Conservation (phyloP, 2,329 filamentous ascomycete species). For the Aureobasidium vineae region DNA sequence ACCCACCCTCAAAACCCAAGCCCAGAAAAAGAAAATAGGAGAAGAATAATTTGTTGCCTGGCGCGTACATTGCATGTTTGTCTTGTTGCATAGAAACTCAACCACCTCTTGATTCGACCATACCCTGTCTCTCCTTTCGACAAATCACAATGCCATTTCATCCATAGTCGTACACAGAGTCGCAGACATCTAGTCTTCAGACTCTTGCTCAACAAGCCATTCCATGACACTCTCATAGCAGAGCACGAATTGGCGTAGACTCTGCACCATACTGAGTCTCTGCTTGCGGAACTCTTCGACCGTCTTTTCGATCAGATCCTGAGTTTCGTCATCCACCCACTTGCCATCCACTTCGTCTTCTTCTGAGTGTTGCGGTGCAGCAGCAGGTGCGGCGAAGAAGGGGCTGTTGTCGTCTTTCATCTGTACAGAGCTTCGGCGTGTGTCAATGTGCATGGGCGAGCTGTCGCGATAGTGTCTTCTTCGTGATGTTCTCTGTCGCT, state of each 20-base stretch:
- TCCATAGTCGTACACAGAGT: slow-evolving; percentile 9
- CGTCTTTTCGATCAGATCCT: slow-evolving; percentile 80
- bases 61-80: neutral
- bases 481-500: slow-evolving; percentile 63
- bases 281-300: slow-evolving; percentile 90
- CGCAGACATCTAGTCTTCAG: slow-evolving; percentile 4
- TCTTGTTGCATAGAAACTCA: neutral
- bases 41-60: neutral
- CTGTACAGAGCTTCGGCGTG: slow-evolving; percentile 4
- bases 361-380: neutral
- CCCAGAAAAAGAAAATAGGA: neutral
- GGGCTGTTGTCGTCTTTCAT: slow-evolving; percentile 26
- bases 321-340: slow-evolving; percentile 67
- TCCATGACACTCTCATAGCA: slow-evolving; percentile 95
- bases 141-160: neutral
- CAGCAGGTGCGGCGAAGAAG: slow-evolving; percentile 24
- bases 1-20: neutral
- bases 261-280: slow-evolving; percentile 95
- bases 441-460: slow-evolving; percentile 49
- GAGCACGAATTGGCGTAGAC: slow-evolving; percentile 84
- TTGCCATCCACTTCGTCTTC: slow-evolving; percentile 40
- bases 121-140: neutral
- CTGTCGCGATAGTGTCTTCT: slow-evolving; percentile 37
- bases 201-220: slow-evolving; percentile 62
- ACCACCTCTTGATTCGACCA: neutral